phyloP scores from a whole-genome alignment of 805 yeast genomes.

The Dipodascopsis tothii region DNA sequence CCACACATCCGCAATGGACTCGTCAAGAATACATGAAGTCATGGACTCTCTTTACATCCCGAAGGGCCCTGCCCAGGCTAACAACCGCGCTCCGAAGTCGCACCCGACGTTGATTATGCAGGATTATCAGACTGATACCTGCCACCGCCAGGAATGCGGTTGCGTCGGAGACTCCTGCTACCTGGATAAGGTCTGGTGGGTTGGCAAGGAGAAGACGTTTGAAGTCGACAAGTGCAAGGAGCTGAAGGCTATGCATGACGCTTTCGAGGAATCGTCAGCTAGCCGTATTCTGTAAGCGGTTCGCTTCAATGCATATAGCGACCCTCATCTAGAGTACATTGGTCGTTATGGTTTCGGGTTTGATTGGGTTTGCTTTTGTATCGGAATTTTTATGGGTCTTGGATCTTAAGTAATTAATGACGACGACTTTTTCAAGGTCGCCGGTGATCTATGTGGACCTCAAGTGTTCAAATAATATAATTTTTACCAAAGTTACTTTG shows the following conservation, averaged over 20 bases:
- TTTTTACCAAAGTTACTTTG: too few species aligned
- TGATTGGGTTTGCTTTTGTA: too few species aligned
- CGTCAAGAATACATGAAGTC: conserved; percentile 34
- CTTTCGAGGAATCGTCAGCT: conserved; percentile 15
- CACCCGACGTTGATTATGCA: conserved; percentile 55
- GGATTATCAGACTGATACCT: conserved; percentile 47
- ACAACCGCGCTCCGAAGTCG: conserved; percentile 38
- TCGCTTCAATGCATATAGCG: too few species aligned
- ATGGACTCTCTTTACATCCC: conserved; percentile 46
- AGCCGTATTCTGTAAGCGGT: background rate
- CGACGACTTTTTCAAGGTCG: too few species aligned
- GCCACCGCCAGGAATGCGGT: conserved; percentile 38
- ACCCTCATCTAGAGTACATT: too few species aligned
- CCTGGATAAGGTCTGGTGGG: conserved; percentile 36
- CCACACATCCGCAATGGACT: conserved; percentile 36
- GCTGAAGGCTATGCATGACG: conserved; percentile 11
- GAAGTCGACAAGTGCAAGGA: conserved; percentile 8
- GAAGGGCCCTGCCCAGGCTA: conserved; percentile 24
- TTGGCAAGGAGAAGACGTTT: conserved; percentile 13
- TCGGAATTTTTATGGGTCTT: too few species aligned
- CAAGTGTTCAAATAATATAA: too few species aligned
- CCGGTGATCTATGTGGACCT: too few species aligned
- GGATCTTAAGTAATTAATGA: too few species aligned
- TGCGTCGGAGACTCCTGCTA: conserved; percentile 38
- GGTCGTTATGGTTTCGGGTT: too few species aligned